Conservation (phyloP, 257 asterid genomes). For the Solanum verrucosum region DNA sequence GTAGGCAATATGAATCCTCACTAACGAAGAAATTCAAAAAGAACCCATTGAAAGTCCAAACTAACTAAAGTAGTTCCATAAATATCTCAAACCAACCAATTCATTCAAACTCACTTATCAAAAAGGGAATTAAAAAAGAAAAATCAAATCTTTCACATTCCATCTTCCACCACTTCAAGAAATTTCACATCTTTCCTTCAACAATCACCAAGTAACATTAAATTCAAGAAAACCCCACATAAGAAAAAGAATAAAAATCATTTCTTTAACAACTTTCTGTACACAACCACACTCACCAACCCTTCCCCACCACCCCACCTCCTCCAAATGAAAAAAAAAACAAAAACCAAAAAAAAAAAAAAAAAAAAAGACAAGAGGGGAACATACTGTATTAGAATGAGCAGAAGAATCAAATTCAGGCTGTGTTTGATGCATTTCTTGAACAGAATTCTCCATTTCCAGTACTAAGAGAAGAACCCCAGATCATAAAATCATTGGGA, state of each 20-base stretch:
- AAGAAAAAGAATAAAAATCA: not conserved
- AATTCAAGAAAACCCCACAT: not conserved
- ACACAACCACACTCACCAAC: not conserved
- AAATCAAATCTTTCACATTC: not conserved
- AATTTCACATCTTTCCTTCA: not conserved
- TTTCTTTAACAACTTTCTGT: not conserved
- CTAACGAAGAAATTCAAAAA: not conserved
- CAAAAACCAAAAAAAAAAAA: too few relatives aligned
- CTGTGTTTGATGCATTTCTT: constrained; percentile 1
- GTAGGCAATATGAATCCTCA: not conserved
- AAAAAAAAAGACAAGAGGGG: not conserved
- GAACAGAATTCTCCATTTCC: constrained; percentile 1
- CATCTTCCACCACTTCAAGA: not conserved
- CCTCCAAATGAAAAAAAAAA: not conserved
- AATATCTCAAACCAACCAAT: not conserved
- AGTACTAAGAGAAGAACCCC: not conserved
- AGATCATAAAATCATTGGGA: not conserved
- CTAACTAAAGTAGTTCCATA: not conserved
- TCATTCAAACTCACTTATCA: not conserved
- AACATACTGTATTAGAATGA: not conserved
- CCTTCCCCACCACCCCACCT: not conserved
- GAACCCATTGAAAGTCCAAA: not conserved
- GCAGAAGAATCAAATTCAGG: not conserved
- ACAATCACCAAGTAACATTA: not conserved
- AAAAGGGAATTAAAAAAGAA: not conserved